Evolutionary conservation across 2,329 filamentous ascomycete genomes (phyloP), one percentile per base, ranked within the genome.

Genomic region (Myriosclerotinia duriaeana): DNA sequence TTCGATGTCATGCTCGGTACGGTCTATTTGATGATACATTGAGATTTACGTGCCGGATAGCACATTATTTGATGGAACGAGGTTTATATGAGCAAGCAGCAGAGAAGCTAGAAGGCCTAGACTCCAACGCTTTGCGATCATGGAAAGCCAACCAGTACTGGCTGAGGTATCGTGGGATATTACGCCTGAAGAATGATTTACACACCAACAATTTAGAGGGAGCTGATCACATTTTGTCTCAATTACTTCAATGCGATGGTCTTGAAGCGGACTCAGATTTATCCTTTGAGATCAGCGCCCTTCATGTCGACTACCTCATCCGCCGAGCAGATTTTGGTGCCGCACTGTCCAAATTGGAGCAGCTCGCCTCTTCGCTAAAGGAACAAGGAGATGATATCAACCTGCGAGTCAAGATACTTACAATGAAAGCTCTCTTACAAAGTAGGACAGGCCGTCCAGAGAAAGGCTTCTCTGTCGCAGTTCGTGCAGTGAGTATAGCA

Each of bases 141-240:
- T 85, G 93, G 76, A 96, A 93, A 77, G 84, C 89, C 22, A 88
- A 89, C 70, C 91, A 96, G 71, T 89, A 89, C 74, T 87, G 90
- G 80, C 80, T 85, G 70, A 87, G 87, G 65, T 90, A 88, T 74
- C 82, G 86, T 17, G 88, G 85, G 5, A 82, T 92, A 53, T 80
- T 92, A 67, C 87, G 87, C 72, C 78, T 92, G 12, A 85, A 84
- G 70, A 81, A 83, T 67, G 86, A 89, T 69, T 79, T 92, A 8
- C 83, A 87, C 66, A 81, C 72, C 36, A 81, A 85, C 67, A 82
- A 90, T 72, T 80, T 85, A 69, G 76, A 80, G 61, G 82, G 84
- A 20, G 85, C 87, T 62, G 79, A 83, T 50, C 79, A 85, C 65
- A 79, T 89, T 30, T 77, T 90, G 44, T 76, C 80, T 9, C 84